phyloP scores from a whole-genome alignment of 164 flowering plant genomes.

The Kingdonia uniflora region DNA sequence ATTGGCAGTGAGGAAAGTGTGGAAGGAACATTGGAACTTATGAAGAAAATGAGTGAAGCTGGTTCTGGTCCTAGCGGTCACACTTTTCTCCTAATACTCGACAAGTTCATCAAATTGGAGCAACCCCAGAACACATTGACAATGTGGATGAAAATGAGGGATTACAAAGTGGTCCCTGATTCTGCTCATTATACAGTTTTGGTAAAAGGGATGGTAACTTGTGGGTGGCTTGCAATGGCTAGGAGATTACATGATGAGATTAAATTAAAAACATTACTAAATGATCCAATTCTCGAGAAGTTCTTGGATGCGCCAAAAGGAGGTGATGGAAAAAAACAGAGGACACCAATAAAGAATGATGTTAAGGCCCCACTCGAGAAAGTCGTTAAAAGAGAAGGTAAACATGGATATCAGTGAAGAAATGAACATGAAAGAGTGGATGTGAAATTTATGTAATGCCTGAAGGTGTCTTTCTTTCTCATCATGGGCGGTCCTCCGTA shows the following conservation, averaged over 20 bases:
- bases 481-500: too few relatives aligned
- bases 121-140: slow-evolving; percentile 53
- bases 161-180: slow-evolving; percentile 32
- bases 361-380: neutral
- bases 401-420: neutral
- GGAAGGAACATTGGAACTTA: slow-evolving; percentile 46
- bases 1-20: slow-evolving; percentile 28
- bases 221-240: slow-evolving; percentile 51
- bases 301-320: slow-evolving; percentile 28
- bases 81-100: slow-evolving; percentile 49
- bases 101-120: slow-evolving; percentile 32
- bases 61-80: slow-evolving; percentile 41
- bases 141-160: slow-evolving; percentile 59
- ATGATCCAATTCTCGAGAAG: slow-evolving; percentile 60
- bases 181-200: slow-evolving; percentile 39
- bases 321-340: slow-evolving; percentile 12
- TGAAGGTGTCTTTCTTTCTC: too few relatives aligned
- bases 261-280: slow-evolving; percentile 40
- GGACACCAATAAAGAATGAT: slow-evolving; percentile 11
- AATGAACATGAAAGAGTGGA: too few relatives aligned
- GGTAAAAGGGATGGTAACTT: slow-evolving; percentile 45
- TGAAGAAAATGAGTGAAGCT: slow-evolving; percentile 44
- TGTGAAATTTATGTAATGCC: too few relatives aligned
- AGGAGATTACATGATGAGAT: slow-evolving; percentile 55
- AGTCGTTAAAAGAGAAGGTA: neutral